Conservation (phyloP, 768 basidiomycete genomes). For the Serendipita sp. region DNA sequence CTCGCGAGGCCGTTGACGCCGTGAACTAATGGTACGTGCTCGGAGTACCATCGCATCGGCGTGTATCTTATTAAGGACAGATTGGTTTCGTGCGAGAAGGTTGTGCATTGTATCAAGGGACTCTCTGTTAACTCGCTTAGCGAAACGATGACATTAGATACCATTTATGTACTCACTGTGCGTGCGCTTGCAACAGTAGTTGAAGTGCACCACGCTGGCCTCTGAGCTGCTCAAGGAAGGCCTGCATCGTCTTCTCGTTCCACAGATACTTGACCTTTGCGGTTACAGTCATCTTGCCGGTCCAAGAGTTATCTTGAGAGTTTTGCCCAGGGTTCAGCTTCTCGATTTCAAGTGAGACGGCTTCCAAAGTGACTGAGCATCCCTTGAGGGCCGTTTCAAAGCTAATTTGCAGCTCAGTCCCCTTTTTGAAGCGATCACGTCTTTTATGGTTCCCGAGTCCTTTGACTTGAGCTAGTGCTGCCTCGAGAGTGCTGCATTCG, state of each 20-base stretch:
- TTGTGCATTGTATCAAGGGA: neutral
- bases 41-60: neutral
- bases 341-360: neutral
- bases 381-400: neutral
- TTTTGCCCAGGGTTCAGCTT: neutral
- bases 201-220: neutral
- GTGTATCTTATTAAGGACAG: neutral
- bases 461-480: neutral
- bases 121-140: neutral
- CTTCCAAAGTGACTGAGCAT: neutral
- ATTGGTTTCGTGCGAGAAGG: neutral
- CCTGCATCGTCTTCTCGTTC: neutral
- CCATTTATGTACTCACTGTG: neutral
- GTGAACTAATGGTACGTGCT: neutral
- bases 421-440: neutral
- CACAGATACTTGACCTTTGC: neutral
- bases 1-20: neutral
- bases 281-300: neutral
- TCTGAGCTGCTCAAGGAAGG: neutral
- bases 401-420: neutral
- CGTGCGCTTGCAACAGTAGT: neutral
- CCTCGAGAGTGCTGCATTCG: neutral
- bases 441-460: neutral
- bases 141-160: no score
- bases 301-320: neutral